These are phyloP conservation scores for Irpex sp. DNA, from an alignment of 1,284 basidiomycete genomes.

Conservation along the genomic window DNA sequence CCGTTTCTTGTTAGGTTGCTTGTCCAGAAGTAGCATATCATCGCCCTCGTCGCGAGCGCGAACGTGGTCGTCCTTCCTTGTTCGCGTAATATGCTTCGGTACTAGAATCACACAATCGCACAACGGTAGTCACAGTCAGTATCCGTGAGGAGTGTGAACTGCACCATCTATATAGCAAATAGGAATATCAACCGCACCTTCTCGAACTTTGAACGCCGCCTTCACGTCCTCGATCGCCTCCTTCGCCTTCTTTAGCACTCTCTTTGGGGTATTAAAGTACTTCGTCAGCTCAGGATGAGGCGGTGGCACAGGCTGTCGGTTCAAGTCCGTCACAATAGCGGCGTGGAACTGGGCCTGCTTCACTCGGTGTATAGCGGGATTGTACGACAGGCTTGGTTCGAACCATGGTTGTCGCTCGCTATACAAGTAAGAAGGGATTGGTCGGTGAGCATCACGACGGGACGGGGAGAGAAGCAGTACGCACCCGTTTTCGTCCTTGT, in stretches of 20 bases:
- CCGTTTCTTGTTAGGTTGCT: conserved; percentile 30
- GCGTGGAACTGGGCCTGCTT: conserved; percentile 93
- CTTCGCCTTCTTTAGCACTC: conserved; percentile 57
- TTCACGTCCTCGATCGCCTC: conserved; percentile 60
- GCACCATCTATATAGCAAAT: too few relatives aligned
- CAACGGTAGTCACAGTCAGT: neutral
- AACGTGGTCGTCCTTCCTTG: conserved; percentile 57
- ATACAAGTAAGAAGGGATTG: neutral
- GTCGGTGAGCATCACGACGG: neutral
- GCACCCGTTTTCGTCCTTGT: conserved; percentile 70
- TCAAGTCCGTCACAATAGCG: conserved; percentile 72
- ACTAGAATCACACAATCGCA: conserved; percentile 33
- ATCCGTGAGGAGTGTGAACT: too few relatives aligned
- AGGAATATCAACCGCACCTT: conserved; percentile 41
- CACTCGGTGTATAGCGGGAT: conserved; percentile 86
- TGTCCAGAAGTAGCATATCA: conserved; percentile 60
- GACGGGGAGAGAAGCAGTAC: conserved; percentile 16
- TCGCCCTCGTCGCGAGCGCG: conserved; percentile 62
- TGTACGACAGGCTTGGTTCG: conserved; percentile 73
- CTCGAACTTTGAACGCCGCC: conserved; percentile 67
- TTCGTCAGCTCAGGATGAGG: conserved; percentile 83
- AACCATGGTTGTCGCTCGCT: conserved; percentile 75
- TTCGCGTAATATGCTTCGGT: conserved; percentile 47
- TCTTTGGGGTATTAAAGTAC: conserved; percentile 77
- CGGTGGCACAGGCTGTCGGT: conserved; percentile 72